These are phyloP conservation scores for Microcyclosporella mali DNA, from an alignment of 2,329 filamentous ascomycete species.

Conservation along the genomic window DNA sequence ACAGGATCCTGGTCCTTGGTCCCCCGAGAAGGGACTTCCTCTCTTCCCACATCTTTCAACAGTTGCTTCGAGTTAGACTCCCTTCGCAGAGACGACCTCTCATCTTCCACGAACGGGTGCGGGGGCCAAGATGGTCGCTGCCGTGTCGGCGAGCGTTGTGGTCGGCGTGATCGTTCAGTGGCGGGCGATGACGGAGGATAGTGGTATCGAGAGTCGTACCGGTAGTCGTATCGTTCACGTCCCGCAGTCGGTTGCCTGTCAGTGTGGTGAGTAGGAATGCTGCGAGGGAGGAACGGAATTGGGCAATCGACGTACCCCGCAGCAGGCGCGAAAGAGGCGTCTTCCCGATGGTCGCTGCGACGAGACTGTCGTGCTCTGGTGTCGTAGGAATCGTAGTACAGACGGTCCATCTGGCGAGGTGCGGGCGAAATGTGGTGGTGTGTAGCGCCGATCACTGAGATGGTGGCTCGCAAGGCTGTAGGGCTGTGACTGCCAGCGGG, in stretches of 20 bases:
- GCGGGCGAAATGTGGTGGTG: background rate
- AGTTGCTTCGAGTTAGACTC: slow-evolving; percentile 47
- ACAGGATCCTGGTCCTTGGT: slow-evolving; percentile 63
- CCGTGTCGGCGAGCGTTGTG: slow-evolving; percentile 18
- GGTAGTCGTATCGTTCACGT: slow-evolving; percentile 20
- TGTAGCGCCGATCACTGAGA: background rate
- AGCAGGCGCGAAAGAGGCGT: background rate
- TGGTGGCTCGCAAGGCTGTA: background rate
- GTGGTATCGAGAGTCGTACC: slow-evolving; percentile 32
- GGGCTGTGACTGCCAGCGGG: too few species aligned
- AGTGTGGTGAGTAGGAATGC: background rate
- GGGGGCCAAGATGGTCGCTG: slow-evolving; percentile 47
- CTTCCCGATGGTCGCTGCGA: slow-evolving; percentile 4
- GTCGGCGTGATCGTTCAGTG: slow-evolving; percentile 4
- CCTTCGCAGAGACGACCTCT: slow-evolving; percentile 54
- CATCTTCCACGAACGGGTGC: slow-evolving; percentile 63
- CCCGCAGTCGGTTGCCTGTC: slow-evolving; percentile 8
- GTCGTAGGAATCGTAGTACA: slow-evolving; percentile 6
- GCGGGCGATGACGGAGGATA: slow-evolving; percentile 26
- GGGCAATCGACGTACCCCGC: background rate
- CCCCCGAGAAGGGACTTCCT: slow-evolving; percentile 57
- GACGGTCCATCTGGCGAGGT: slow-evolving; percentile 9
- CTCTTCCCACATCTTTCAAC: slow-evolving; percentile 35
- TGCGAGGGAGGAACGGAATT: background rate
- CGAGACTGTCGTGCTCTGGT: slow-evolving; percentile 6